Conservation (phyloP, 2,329 filamentous ascomycete genomes). For the Claviceps maximensis region DNA sequence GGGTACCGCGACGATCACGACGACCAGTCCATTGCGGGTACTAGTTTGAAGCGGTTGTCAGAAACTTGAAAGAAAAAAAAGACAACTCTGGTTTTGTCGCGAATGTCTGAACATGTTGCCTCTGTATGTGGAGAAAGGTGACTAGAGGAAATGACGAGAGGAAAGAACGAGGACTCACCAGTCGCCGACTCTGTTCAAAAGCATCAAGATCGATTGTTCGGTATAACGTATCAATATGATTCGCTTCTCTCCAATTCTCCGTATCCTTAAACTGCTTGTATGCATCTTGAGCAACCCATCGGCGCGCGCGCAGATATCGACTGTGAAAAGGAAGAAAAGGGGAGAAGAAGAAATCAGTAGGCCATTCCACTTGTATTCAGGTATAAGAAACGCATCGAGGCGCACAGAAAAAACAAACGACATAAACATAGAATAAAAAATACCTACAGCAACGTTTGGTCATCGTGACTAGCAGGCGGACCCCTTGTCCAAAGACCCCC, state of each 20-base stretch:
- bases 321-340: slow-evolving; percentile 28
- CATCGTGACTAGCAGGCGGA: slow-evolving; percentile 52
- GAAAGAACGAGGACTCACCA: slow-evolving; percentile 39
- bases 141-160: not conserved
- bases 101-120: too few species aligned
- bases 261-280: slow-evolving; percentile 77
- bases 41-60: too few species aligned
- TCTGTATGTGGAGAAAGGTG: too few species aligned
- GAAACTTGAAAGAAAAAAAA: too few species aligned
- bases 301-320: slow-evolving; percentile 74
- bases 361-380: too few species aligned
- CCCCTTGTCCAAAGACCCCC: slow-evolving; percentile 49
- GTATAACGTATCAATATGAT: slow-evolving; percentile 67
- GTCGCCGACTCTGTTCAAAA: slow-evolving; percentile 64
- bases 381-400: not conserved
- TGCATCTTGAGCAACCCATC: slow-evolving; percentile 66
- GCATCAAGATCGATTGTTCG: slow-evolving; percentile 74
- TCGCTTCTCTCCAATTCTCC: slow-evolving; percentile 73
- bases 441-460: slow-evolving; percentile 56
- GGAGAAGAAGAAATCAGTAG: slow-evolving; percentile 7
- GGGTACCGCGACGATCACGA: slow-evolving; percentile 80
- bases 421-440: not conserved
- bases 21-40: slow-evolving; percentile 94
- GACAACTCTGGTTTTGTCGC: too few species aligned
- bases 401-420: not conserved